Evolutionary conservation across 140 eudicot species (phyloP).

Genomic region (Ambrosia hybrid): DNA sequence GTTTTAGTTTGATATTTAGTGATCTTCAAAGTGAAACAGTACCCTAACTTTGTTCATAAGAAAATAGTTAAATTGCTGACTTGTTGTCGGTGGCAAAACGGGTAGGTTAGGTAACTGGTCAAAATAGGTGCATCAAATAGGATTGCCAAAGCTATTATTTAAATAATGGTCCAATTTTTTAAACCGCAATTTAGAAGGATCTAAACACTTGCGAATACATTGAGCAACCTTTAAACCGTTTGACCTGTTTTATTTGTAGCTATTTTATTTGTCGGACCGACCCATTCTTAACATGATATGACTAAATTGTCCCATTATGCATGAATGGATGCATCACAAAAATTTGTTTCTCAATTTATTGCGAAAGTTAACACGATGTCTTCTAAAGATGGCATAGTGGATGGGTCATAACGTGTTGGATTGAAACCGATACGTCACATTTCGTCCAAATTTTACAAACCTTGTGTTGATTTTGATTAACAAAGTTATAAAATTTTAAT

Average conservation of each 20-base stretch:
- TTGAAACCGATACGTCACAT: too few species aligned
- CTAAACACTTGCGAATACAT: not conserved
- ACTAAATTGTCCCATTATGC: not conserved
- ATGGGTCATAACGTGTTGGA: too few species aligned
- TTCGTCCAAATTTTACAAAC: too few species aligned
- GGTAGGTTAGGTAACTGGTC: not conserved
- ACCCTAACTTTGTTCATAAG: too few species aligned
- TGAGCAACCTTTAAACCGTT: not conserved
- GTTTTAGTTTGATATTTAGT: too few species aligned
- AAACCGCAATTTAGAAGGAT: not conserved
- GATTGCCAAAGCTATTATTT: not conserved
- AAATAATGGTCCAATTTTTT: conserved; percentile 1
- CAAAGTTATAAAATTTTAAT: too few species aligned
- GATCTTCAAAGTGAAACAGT: too few species aligned
- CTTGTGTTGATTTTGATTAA: too few species aligned
- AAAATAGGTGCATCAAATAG: not conserved
- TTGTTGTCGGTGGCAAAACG: not conserved
- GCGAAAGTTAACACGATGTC: not conserved
- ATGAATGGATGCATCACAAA: not conserved
- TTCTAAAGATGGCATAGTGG: too few species aligned
- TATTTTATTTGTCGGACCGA: not conserved
- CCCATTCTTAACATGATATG: not conserved
- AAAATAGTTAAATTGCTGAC: too few species aligned
- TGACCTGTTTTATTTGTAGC: not conserved
- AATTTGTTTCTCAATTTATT: not conserved